These are phyloP conservation scores for Chaetomiaceae sp. DNA, from an alignment of 2,329 filamentous ascomycete species.

Conservation along the genomic window DNA sequence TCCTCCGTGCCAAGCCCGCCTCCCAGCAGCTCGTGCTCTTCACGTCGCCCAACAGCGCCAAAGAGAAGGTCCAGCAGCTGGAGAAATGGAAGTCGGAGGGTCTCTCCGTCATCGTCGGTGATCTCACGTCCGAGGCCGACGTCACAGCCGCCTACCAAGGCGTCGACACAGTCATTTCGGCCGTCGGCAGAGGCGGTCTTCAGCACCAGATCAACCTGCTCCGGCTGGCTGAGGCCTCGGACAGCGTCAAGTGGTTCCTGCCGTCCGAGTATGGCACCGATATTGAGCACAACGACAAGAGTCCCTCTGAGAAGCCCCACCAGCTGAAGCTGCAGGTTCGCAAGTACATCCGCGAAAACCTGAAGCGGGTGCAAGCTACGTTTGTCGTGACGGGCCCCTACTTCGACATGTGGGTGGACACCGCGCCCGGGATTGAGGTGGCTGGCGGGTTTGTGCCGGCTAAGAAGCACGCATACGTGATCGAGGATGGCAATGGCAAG, in stretches of 20 bases:
- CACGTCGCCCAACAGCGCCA: conserved; percentile 44
- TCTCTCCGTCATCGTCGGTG: conserved; percentile 51
- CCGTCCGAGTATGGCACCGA: conserved; percentile 65
- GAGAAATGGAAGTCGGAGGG: conserved; percentile 39
- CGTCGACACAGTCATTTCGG: conserved; percentile 62
- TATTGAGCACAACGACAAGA: conserved; percentile 53
- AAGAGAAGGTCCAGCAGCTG: conserved; percentile 46
- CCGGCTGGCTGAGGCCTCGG: conserved; percentile 49
- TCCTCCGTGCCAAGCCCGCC: conserved; percentile 33
- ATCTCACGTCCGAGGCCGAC: conserved; percentile 47
- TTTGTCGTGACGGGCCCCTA: conserved; percentile 69
- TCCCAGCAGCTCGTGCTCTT: conserved; percentile 36
- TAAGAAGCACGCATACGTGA: conserved; percentile 52
- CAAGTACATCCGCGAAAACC: conserved; percentile 49
- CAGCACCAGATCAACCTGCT: conserved; percentile 58
- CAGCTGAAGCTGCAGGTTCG: conserved; percentile 67
- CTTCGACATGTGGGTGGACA: conserved; percentile 55
- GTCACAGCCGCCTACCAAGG: conserved; percentile 52
- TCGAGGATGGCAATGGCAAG: conserved; percentile 57
- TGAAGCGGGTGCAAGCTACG: conserved; percentile 53
- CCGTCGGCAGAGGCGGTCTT: conserved; percentile 59
- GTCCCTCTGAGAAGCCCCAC: conserved; percentile 59
- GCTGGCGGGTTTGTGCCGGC: conserved; percentile 56
- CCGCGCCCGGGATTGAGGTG: conserved; percentile 34
- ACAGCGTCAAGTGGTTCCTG: conserved; percentile 57